These are phyloP conservation scores for Polytrichum commune DNA, from an alignment of 225 moss, liverwort and hornwort genomes.

Conservation along the genomic window DNA sequence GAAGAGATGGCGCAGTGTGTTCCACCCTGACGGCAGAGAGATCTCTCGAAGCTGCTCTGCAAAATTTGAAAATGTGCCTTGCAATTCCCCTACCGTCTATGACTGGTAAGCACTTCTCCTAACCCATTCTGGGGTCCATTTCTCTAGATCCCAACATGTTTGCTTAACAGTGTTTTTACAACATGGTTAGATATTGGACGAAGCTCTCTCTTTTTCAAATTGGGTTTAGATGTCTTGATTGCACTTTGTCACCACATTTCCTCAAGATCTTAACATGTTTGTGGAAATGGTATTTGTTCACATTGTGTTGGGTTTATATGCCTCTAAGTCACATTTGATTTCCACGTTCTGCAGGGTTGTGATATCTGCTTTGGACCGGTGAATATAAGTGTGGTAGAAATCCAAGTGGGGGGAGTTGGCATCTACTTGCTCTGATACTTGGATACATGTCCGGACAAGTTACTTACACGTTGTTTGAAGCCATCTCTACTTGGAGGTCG, in stretches of 20 bases:
- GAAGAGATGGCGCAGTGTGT: conserved; percentile 50
- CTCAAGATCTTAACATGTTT: no score
- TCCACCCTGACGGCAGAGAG: conserved; percentile 54
- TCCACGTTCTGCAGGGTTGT: conserved; percentile 40
- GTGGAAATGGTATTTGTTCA: no score
- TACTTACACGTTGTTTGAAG: conserved; percentile 1
- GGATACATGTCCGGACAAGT: background rate
- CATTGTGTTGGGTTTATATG: no score
- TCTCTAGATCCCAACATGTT: background rate
- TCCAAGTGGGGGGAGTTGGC: conserved; percentile 6
- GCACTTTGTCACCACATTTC: no score
- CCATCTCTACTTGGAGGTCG: conserved; percentile 14
- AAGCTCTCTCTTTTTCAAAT: no score
- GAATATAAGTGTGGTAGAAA: background rate
- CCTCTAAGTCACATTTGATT: no score
- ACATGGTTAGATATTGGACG: no score
- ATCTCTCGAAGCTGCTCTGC: conserved; percentile 42
- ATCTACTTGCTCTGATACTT: no score
- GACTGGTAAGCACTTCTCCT: conserved; percentile 43
- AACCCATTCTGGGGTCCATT: background rate
- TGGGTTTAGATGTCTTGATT: no score
- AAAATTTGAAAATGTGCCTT: conserved; percentile 37
- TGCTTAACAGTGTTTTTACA: no score
- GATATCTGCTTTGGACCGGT: conserved; percentile 61
- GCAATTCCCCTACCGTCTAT: conserved; percentile 56